Conservation (phyloP, 768 basidiomycete genomes). For the Coprinopsis strossmayeri region DNA sequence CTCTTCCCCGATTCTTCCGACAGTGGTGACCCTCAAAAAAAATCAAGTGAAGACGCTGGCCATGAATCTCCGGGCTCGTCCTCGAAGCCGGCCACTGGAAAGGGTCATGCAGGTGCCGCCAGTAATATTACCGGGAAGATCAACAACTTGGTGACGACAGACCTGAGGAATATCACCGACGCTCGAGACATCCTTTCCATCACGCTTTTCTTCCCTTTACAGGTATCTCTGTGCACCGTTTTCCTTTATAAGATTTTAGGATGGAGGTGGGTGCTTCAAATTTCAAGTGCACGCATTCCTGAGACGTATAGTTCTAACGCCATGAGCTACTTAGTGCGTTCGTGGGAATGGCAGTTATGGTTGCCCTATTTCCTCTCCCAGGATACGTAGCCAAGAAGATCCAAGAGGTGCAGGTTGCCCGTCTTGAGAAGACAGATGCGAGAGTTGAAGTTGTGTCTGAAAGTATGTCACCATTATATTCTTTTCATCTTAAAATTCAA, state of each 20-base stretch:
- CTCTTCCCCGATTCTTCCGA: no score
- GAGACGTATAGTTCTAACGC: no score
- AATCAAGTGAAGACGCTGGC: no score
- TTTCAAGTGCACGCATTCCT: neutral
- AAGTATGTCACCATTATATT: conserved; percentile 23
- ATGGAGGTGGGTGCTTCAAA: conserved; percentile 34
- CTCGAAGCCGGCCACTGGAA: no score
- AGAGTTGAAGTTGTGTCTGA: conserved; percentile 60
- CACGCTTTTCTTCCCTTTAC: conserved; percentile 35
- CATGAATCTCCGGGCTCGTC: no score
- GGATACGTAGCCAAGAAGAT: conserved; percentile 46
- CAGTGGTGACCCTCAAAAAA: neutral
- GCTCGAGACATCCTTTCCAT: conserved; percentile 31
- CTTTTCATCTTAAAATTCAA: no score
- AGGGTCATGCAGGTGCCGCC: conserved; percentile 10
- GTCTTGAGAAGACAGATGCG: conserved; percentile 50
- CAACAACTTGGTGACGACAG: conserved; percentile 72
- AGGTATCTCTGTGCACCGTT: conserved; percentile 30
- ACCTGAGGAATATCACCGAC: conserved; percentile 36
- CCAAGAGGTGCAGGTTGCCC: conserved; percentile 40
- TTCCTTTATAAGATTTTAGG: conserved; percentile 44
- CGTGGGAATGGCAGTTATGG: conserved; percentile 49
- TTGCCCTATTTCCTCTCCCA: conserved; percentile 52
- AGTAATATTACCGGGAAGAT: conserved; percentile 65
- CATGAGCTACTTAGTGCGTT: conserved; percentile 36